Evolutionary conservation across 2,329 filamentous ascomycete genomes (phyloP), one percentile per base, ranked within the genome.

Genomic region (Monosporascus sp.): DNA sequence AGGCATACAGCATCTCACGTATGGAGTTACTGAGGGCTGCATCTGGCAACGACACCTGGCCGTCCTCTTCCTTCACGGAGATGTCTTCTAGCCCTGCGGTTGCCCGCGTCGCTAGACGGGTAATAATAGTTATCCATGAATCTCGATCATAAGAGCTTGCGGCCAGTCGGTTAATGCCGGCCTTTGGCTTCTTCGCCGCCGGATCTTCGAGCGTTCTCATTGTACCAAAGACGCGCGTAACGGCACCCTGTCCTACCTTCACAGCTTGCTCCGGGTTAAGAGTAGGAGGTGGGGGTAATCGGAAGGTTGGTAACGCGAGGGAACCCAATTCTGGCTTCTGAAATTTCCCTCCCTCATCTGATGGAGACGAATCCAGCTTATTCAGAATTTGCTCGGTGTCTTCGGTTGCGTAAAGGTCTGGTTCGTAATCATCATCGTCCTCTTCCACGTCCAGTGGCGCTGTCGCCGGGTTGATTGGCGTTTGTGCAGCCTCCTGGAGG

Each of bases 361-460:
- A 74, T n/a, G 85, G 79, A 5, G 85, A 77, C 55, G 82, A 82
- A 65, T 93, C 89, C 15, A 90, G 77, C 65, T 89, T 89, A 69
- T 93, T 89, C 48, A 87, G 72, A 35, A 90, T 85, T 64, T 93
- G 88, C 63, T 91, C 88, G 1, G 83, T 83, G 59, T 90, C 85
- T 68, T 95, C 90, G 37, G 84, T 83, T 8, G 87, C 81, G 54
- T 87, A 84, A 60, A 90, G 91, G 64, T 95, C 89, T 0, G 93
- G 92, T 63, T 97, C 93, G 65, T 97, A 97, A 62, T 96, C 90
- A 59, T 96, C 90, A 20, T 96, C 92, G 43, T 96, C 91, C 8
- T 87, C 85, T 6, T 88, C 84, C 3, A 89, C 84, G 25, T 81
- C 83, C 2, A 86, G 68, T 1, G 80, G 81, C 15, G 80, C 76